These are phyloP conservation scores for Volvariella surrecta DNA, from an alignment of 1,284 basidiomycete species.

Conservation along the genomic window DNA sequence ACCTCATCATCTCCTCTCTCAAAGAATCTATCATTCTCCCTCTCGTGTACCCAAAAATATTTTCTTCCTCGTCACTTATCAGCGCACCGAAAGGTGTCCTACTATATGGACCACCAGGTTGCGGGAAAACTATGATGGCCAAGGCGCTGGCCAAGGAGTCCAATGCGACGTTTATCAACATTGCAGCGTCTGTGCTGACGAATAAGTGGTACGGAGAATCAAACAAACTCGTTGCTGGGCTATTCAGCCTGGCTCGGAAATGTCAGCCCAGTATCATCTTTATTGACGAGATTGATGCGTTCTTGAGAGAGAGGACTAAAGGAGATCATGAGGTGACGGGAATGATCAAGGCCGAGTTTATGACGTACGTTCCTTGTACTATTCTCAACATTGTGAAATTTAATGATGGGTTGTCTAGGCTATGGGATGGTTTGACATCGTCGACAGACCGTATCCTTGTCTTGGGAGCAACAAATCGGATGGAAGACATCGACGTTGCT, in stretches of 20 bases:
- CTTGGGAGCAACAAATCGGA: conserved; percentile 93
- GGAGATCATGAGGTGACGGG: conserved; percentile 97
- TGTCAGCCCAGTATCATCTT: conserved; percentile 88
- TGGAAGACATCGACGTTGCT: conserved; percentile 92
- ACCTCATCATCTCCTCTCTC: conserved; percentile 84
- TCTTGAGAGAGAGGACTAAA: conserved; percentile 80
- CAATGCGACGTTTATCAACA: conserved; percentile 94
- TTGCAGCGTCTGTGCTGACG: conserved; percentile 71
- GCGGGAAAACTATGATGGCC: conserved; percentile 93
- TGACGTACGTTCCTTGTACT: conserved; percentile 64
- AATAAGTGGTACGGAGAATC: conserved; percentile 99
- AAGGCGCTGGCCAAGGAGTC: conserved; percentile 95
- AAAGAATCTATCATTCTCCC: conserved; percentile 97
- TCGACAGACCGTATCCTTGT: conserved; percentile 84
- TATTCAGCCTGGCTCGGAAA: conserved; percentile 83
- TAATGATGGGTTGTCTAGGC: conserved; percentile 31
- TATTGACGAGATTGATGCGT: conserved; percentile 96
- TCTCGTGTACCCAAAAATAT: conserved; percentile 86
- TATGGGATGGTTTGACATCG: conserved; percentile 96
- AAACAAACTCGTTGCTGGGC: conserved; percentile 92
- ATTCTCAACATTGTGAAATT: no score
- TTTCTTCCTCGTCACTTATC: conserved; percentile 67
- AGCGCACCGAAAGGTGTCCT: conserved; percentile 78
- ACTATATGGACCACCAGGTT: conserved; percentile 87
- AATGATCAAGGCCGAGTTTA: conserved; percentile 99